Conservation (phyloP, 2,329 filamentous ascomycete genomes). For the Aspergillus fructus region DNA sequence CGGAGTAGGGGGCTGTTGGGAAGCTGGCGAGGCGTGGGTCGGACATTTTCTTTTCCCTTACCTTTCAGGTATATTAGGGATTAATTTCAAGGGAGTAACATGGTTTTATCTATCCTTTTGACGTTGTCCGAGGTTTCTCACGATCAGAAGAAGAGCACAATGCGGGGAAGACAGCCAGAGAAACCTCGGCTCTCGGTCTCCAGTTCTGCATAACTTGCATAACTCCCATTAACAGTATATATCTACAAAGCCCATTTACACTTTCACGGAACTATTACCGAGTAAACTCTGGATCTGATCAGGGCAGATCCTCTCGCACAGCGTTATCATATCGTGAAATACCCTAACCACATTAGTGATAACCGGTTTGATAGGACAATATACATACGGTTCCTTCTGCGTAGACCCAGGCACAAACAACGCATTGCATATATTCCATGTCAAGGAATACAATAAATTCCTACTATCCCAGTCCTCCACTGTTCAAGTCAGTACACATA, state of each 20-base stretch:
- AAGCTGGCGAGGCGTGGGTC: not conserved
- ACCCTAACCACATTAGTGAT: not conserved
- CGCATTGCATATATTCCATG: no score
- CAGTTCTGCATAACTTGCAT: not conserved
- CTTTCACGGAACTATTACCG: no score
- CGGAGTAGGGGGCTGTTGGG: conserved; percentile 39
- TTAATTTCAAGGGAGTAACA: not conserved
- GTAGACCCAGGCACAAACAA: no score
- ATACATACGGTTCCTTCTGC: no score
- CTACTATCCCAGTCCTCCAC: no score
- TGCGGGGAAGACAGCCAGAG: not conserved
- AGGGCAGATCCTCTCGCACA: not conserved
- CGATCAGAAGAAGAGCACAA: no score
- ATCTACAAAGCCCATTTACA: no score
- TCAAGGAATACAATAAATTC: no score
- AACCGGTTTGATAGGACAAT: no score
- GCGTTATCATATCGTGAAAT: not conserved
- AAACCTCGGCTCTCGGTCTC: not conserved
- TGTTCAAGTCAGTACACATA: no score
- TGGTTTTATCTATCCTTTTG: no score
- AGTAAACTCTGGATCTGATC: not conserved
- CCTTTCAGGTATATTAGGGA: not conserved
- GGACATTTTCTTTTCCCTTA: not conserved
- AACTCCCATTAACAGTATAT: not conserved
- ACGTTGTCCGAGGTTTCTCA: no score